A percentile compares a stretch with the other conserved stretches of the same genome.
Conservation (phyloP, 2,329 filamentous ascomycete genomes). For the Ophiostoma himal-ulmi region DNA sequence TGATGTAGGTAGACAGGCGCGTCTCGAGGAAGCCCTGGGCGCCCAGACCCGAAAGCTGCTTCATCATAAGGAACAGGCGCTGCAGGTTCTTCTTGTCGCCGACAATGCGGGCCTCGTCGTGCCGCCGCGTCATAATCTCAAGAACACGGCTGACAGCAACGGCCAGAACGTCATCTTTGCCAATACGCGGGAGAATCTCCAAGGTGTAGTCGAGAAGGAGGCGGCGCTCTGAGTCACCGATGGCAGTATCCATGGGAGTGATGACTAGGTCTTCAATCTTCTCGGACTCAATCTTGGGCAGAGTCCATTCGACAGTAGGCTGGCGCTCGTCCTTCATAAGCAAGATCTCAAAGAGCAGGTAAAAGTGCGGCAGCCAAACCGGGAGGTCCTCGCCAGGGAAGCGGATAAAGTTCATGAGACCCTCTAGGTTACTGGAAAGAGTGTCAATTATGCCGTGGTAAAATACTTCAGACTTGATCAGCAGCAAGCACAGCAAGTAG, state of each 20-base stretch:
- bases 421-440: slow-evolving; percentile 68
- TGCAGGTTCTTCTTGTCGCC: slow-evolving; percentile 87
- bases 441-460: slow-evolving; percentile 70
- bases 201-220: slow-evolving; percentile 71
- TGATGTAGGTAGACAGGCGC: slow-evolving; percentile 56
- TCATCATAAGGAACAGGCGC: slow-evolving; percentile 88
- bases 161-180: slow-evolving; percentile 79
- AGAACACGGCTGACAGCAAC: slow-evolving; percentile 77
- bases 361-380: slow-evolving; percentile 84
- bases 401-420: slow-evolving; percentile 73
- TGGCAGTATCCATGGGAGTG: slow-evolving; percentile 53
- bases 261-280: slow-evolving; percentile 50
- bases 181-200: slow-evolving; percentile 75
- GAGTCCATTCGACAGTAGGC: slow-evolving; percentile 63
- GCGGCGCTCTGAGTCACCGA: slow-evolving; percentile 61
- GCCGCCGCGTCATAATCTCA: slow-evolving; percentile 78
- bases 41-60: slow-evolving; percentile 76
- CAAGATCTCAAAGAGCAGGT: slow-evolving; percentile 84
- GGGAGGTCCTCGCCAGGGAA: slow-evolving; percentile 70
- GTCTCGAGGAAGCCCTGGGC: slow-evolving; percentile 63
- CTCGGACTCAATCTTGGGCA: slow-evolving; percentile 47
- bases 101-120: slow-evolving; percentile 62
- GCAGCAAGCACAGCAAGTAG: slow-evolving; percentile 79
- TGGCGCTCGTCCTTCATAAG: slow-evolving; percentile 86
- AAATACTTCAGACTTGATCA: slow-evolving; percentile 72